phyloP scores from a whole-genome alignment of 257 asterid genomes.

The Solanum bulbocastanum region DNA sequence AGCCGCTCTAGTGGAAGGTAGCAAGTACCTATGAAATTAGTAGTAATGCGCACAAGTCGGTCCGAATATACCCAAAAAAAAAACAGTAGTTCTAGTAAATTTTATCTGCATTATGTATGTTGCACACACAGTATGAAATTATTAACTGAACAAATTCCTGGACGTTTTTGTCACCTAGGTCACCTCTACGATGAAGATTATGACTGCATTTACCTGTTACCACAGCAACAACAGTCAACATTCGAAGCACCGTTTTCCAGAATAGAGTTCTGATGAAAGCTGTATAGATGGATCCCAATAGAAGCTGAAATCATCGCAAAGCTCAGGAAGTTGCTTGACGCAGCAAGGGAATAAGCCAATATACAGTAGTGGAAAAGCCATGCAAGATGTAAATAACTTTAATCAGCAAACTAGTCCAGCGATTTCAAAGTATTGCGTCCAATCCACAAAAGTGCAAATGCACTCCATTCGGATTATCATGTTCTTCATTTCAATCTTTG shows the following conservation, averaged over 20 bases:
- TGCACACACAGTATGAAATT: neutral
- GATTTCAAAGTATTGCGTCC: neutral
- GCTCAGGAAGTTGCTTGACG: neutral
- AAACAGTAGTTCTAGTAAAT: neutral
- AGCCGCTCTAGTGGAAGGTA: neutral
- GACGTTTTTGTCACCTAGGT: neutral
- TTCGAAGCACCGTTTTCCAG: neutral
- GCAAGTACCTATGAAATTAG: neutral
- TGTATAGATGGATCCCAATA: neutral
- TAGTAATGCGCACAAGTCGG: rapidly evolving
- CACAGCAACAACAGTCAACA: neutral
- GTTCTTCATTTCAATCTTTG: neutral
- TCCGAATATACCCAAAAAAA: neutral
- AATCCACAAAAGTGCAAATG: neutral
- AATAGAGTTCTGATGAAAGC: neutral
- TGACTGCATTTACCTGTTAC: neutral
- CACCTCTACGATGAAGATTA: neutral
- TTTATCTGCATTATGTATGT: neutral
- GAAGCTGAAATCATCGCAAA: neutral
- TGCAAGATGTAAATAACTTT: neutral
- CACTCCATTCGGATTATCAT: neutral
- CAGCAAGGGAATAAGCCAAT: neutral
- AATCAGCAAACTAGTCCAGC: neutral
- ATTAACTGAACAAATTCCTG: neutral
- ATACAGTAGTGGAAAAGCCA: neutral